These are phyloP conservation scores for Podaxis carcinomalis DNA, from an alignment of 768 basidiomycete species.

Conservation along the genomic window DNA sequence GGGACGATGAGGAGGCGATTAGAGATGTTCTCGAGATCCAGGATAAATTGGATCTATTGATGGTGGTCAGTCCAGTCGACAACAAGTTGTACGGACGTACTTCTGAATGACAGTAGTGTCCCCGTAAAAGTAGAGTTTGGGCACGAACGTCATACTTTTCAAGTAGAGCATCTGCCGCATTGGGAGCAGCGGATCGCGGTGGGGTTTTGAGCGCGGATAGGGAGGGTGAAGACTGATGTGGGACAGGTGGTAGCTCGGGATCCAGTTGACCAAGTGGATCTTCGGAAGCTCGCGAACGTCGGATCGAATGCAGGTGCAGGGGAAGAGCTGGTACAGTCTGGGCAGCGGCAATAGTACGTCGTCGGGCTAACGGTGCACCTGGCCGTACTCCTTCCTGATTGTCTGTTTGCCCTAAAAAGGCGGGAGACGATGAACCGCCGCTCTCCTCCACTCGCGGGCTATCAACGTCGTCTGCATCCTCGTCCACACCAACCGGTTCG, in stretches of 20 bases:
- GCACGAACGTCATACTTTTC: conserved; percentile 63
- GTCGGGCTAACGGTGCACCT: conserved; percentile 26
- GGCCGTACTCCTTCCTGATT: conserved; percentile 14
- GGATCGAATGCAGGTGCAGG: conserved; percentile 49
- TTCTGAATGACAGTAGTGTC: conserved; percentile 87
- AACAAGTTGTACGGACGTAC: conserved; percentile 34
- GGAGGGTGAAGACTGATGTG: conserved; percentile 72
- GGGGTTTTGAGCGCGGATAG: conserved; percentile 46
- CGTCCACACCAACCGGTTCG: conserved; percentile 23
- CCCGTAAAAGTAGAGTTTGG: conserved; percentile 71
- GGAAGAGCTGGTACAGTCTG: conserved; percentile 75
- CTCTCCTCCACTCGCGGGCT: conserved; percentile 27
- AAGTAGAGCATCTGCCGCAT: conserved; percentile 52
- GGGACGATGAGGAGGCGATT: conserved; percentile 90
- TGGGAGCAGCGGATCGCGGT: conserved; percentile 38
- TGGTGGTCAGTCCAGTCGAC: conserved; percentile 13
- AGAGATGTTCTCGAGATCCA: conserved; percentile 87
- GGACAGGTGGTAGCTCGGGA: conserved; percentile 30
- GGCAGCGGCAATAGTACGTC: conserved; percentile 56
- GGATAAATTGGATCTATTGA: conserved; percentile 75
- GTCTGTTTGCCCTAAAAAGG: conserved; percentile 3
- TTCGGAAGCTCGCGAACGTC: conserved; percentile 56
- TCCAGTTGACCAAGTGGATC: conserved; percentile 76
- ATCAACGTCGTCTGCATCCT: conserved; percentile 42
- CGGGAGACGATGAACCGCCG: conserved; percentile 12